Percentiles rank a stretch among this genome's conserved stretches.
phyloP scores from a whole-genome alignment of 192 early-diverging fungal species.

The Chytriomyces sp. region DNA sequence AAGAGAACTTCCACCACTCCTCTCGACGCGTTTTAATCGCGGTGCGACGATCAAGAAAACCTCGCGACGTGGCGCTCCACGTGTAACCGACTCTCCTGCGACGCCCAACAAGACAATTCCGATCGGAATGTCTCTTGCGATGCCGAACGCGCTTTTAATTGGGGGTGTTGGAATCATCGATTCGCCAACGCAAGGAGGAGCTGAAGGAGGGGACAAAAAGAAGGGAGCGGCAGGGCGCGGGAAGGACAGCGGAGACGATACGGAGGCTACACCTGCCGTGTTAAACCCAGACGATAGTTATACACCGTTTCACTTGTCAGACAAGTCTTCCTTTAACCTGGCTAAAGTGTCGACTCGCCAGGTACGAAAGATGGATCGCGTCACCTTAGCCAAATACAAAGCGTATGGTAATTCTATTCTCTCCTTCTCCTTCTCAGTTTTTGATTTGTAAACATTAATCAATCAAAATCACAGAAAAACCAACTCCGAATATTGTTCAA shows the following conservation, averaged over 20 bases:
- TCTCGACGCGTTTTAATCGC: constrained; percentile 17
- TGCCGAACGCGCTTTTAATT: too few relatives aligned
- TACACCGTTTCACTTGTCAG: constrained; percentile 45
- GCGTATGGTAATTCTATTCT: constrained; percentile 31
- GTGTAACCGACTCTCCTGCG: neutral
- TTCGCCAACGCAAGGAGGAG: neutral
- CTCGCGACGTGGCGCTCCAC: neutral
- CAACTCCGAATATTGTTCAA: constrained; percentile 27
- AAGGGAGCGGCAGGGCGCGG: neutral
- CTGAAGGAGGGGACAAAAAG: neutral
- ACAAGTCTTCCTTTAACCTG: constrained; percentile 40
- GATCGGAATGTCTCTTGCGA: neutral
- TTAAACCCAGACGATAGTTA: constrained; percentile 32
- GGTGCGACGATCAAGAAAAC: neutral
- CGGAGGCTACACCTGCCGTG: neutral
- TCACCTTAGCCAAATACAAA: constrained; percentile 43
- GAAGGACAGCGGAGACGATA: constrained; percentile 7
- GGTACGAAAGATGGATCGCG: constrained; percentile 33
- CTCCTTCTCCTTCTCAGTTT: neutral
- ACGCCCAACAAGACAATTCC: neutral
- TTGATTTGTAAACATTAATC: neutral
- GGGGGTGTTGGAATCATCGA: neutral
- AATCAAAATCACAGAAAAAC: constrained; percentile 36
- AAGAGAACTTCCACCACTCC: constrained; percentile 3
- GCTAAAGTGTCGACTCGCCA: constrained; percentile 16